phyloP scores from a whole-genome alignment of 441 rosid genomes.

The Theobroma grandiflorum region DNA sequence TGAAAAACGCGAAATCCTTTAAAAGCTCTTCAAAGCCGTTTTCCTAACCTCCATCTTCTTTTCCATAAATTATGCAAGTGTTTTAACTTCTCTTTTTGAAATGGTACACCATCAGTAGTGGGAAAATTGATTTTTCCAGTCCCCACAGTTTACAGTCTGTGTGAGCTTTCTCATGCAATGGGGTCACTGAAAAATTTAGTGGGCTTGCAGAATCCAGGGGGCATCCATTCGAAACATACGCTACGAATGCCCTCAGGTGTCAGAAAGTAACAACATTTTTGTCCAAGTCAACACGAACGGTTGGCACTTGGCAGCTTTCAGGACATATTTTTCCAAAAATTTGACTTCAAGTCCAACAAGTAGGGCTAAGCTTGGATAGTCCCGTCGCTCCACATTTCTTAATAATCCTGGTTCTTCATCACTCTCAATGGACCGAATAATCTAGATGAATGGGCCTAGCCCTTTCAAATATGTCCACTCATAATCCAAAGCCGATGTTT shows the following conservation, averaged over 20 bases:
- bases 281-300: conserved; percentile 29
- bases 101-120: neutral
- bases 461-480: neutral
- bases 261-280: neutral
- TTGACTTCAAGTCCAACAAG: conserved; percentile 21
- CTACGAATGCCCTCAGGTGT: neutral
- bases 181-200: neutral
- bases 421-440: neutral
- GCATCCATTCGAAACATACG: neutral
- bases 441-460: neutral
- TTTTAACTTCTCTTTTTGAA: neutral
- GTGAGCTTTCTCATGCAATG: neutral
- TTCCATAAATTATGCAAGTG: neutral
- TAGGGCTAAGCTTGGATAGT: neutral
- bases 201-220: conserved; percentile 15
- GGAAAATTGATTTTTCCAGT: neutral
- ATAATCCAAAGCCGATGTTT: neutral
- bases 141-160: neutral
- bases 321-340: conserved; percentile 11
- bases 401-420: neutral
- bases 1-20: neutral
- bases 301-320: conserved; percentile 43
- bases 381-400: neutral
- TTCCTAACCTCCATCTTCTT: neutral
- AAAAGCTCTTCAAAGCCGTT: neutral